Evolutionary conservation across 768 basidiomycete genomes (phyloP).

Genomic region (Suillus clintonianus): DNA sequence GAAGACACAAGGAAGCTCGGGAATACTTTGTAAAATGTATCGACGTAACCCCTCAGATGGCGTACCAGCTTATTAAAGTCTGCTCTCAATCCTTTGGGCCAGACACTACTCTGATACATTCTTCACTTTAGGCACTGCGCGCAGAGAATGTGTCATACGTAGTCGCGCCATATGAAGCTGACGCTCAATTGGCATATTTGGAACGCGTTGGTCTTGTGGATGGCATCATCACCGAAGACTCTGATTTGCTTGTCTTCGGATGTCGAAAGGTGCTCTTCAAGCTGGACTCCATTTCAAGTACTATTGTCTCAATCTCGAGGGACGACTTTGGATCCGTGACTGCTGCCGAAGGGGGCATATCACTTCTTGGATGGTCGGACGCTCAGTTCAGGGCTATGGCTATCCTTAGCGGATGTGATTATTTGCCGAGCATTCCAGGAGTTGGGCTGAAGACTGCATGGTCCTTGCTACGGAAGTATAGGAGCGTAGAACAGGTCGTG

Average conservation of each 20-base stretch:
- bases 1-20: slow-evolving; percentile 77
- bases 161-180: slow-evolving; percentile 98
- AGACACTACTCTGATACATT: slow-evolving; percentile 7
- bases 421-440: slow-evolving; percentile 87
- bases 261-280: slow-evolving; percentile 93
- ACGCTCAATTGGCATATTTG: slow-evolving; percentile 93
- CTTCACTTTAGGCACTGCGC: slow-evolving; percentile 67
- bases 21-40: slow-evolving; percentile 89
- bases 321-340: slow-evolving; percentile 65
- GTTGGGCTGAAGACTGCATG: slow-evolving; percentile 95
- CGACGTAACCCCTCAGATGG: slow-evolving; percentile 97
- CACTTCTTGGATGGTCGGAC: slow-evolving; percentile 88
- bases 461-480: slow-evolving; percentile 77
- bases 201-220: slow-evolving; percentile 82
- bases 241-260: slow-evolving; percentile 97
- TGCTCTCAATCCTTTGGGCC: not conserved
- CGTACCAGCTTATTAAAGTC: slow-evolving; percentile 93
- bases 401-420: slow-evolving; percentile 91
- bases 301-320: slow-evolving; percentile 68
- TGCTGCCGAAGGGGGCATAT: slow-evolving; percentile 56
- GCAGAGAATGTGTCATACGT: slow-evolving; percentile 82
- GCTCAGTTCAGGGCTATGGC: slow-evolving; percentile 91
- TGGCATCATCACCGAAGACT: slow-evolving; percentile 96
- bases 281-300: slow-evolving; percentile 67
- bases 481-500: slow-evolving; percentile 82